These are phyloP conservation scores for Chalaropsis thielavioides DNA, from an alignment of 2,329 filamentous ascomycete species.

Conservation along the genomic window DNA sequence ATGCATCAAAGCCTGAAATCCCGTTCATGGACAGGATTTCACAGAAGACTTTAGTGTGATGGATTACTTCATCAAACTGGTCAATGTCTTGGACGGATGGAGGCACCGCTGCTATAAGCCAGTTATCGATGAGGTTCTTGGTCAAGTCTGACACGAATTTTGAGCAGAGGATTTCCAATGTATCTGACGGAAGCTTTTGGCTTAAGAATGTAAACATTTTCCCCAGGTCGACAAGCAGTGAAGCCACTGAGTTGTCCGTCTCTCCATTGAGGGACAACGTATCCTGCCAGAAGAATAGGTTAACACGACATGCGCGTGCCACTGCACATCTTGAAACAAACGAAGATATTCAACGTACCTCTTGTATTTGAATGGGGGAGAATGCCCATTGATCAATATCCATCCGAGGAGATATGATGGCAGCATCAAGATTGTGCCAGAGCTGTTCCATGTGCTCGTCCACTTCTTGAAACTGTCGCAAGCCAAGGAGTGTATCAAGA, in stretches of 20 bases:
- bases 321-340: neutral
- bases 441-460: conserved; percentile 45
- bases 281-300: conserved; percentile 24
- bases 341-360: conserved; percentile 24
- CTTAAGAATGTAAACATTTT: conserved; percentile 38
- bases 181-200: conserved; percentile 36
- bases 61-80: conserved; percentile 56
- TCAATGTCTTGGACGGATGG: conserved; percentile 55
- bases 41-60: conserved; percentile 50
- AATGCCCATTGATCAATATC: conserved; percentile 26
- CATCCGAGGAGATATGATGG: conserved; percentile 47
- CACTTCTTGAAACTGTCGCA: conserved; percentile 46
- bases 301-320: neutral
- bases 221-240: conserved; percentile 41
- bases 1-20: conserved; percentile 47
- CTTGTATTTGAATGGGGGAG: conserved; percentile 30
- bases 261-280: conserved; percentile 31
- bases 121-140: conserved; percentile 52
- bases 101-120: conserved; percentile 66
- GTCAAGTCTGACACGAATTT: conserved; percentile 57
- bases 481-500: conserved; percentile 38
- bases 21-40: conserved; percentile 43
- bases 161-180: conserved; percentile 47
- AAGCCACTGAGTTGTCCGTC: conserved; percentile 32
- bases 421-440: conserved; percentile 47